Evolutionary conservation across 2,329 filamentous ascomycete genomes (phyloP), one percentile per base, ranked within the genome.

Genomic region (Fusarium veterinarium): DNA sequence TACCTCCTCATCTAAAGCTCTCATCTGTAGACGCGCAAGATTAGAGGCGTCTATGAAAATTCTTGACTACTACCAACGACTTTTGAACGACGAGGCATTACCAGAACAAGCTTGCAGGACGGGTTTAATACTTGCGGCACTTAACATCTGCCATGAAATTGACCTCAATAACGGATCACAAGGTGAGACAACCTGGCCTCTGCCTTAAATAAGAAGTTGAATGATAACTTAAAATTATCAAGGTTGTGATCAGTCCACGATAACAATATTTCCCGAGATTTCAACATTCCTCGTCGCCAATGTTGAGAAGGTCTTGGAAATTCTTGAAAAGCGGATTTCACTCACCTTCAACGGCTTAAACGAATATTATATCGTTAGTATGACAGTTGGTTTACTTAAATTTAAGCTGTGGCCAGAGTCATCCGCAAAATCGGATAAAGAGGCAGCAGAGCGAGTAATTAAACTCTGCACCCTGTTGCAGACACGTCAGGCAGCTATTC

Each of bases 81-180:
- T 55, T 4, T 3, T 31, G 9, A 30, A 31, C 0, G 11, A 42
- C 0, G 51, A 31, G 20, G 17, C 2, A 11, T 44, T 42, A 2
- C 37, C 37, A 1, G 20, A 8, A 4, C 37, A 55, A 9, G 11
- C 16, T 8, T 55, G 37, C 11, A 55, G 37, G 11, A 31, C 14
- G 2, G 37, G 51, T 0, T 20, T 55, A 11, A 1, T 23, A 5
- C 20, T 55, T 2, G 5, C 51, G 2, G 51, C 28, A 2, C 9
- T 55, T 20, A 44, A 7, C 17, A 42, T 42, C 37, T 55, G 51
- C 14, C 51, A 44, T 19, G 51, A 55, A 4, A 55, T 42, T 1
- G 23, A 19, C 25, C 11, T 55, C 0, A 44, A 31, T 14, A 2
- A 19, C 10, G 37, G 12, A 31, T 55, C 16, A 14, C 6, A 2